These are phyloP conservation scores for Bruguiera parviflora DNA, from an alignment of 345 rosid genomes.

Conservation along the genomic window DNA sequence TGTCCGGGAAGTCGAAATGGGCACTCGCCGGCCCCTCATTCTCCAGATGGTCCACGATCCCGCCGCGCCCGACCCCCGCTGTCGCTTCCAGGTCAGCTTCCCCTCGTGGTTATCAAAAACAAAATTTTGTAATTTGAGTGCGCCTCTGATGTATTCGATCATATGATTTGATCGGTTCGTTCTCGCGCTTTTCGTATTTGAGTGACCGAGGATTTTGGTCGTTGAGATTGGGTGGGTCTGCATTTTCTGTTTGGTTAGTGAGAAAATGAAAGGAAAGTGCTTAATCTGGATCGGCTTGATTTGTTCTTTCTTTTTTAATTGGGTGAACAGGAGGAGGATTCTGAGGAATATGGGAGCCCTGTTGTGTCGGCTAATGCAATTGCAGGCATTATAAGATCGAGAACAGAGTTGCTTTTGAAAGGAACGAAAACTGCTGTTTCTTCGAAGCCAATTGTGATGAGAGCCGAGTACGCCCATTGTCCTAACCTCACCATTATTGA, in stretches of 20 bases:
- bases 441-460: constrained; percentile 90
- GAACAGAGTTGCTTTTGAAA: constrained; percentile 71
- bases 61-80: constrained; percentile 79
- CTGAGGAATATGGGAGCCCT: constrained; percentile 83
- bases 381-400: constrained; percentile 75
- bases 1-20: constrained; percentile 98
- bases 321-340: constrained; percentile 68
- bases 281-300: no score
- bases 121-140: no score
- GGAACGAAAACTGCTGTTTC: constrained; percentile 81
- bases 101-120: no score
- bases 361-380: constrained; percentile 62
- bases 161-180: background rate
- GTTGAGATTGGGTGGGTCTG: background rate
- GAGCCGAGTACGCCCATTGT: constrained; percentile 96
- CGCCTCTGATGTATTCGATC: background rate
- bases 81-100: constrained; percentile 68
- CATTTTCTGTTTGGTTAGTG: background rate
- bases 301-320: no score
- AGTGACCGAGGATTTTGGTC: no score
- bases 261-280: background rate
- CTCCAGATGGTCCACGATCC: constrained; percentile 95
- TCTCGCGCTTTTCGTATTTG: no score
- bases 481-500: constrained; percentile 95
- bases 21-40: constrained; percentile 88